A percentile compares a stretch with the other conserved stretches of the same genome.
phyloP scores from a whole-genome alignment of 192 early-diverging fungal genomes.

The Mortierella claussenii region DNA sequence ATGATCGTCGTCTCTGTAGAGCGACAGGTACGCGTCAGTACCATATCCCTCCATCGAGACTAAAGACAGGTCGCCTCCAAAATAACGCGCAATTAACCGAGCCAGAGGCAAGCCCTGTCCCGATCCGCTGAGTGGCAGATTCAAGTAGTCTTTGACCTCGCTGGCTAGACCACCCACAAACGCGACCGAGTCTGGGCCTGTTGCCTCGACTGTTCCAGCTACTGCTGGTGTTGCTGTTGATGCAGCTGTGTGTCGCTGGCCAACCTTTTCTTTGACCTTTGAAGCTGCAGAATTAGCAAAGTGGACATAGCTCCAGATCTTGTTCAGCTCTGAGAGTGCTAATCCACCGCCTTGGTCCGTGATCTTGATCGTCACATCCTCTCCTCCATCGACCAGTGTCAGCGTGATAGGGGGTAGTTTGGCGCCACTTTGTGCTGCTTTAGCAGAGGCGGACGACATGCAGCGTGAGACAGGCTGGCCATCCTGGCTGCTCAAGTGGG shows the following conservation, averaged over 20 bases:
- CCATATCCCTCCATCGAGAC: conserved; percentile 77
- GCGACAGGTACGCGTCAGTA: conserved; percentile 66
- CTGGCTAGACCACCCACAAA: conserved; percentile 42
- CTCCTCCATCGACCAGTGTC: conserved; percentile 68
- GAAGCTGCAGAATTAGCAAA: conserved; percentile 36
- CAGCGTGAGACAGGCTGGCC: conserved; percentile 22
- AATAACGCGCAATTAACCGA: conserved; percentile 69
- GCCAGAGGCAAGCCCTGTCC: conserved; percentile 62
- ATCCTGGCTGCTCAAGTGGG: conserved; percentile 47
- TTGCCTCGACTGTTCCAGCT: neutral
- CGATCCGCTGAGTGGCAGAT: conserved; percentile 37
- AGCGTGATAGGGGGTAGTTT: conserved; percentile 64
- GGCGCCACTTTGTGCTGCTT: neutral
- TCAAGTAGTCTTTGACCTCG: conserved; percentile 46
- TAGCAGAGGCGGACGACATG: conserved; percentile 15
- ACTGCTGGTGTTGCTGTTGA: conserved; percentile 8
- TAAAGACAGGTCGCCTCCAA: conserved; percentile 73
- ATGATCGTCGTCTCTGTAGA: conserved; percentile 53
- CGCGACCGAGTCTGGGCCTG: conserved; percentile 25
- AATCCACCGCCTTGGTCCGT: conserved; percentile 79
- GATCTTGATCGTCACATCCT: conserved; percentile 74
- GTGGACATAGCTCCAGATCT: conserved; percentile 68
- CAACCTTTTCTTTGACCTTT: neutral
- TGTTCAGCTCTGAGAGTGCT: conserved; percentile 65
- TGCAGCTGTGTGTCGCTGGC: conserved; percentile 6